Conservation (phyloP, 163 green algal genomes). For the Scenedesmus sp. region DNA sequence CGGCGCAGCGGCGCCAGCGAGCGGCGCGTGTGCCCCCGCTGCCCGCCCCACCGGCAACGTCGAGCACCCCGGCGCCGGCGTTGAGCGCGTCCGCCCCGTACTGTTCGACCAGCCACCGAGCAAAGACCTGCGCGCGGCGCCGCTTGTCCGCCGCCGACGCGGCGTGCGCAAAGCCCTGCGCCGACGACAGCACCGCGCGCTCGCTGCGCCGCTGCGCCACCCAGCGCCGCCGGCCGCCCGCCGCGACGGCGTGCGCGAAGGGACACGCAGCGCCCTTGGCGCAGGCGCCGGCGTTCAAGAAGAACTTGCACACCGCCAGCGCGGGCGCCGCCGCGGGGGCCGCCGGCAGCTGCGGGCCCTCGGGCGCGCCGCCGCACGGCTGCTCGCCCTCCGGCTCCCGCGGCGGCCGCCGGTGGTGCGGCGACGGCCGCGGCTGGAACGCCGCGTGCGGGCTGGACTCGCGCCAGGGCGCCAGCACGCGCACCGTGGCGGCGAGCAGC, state of each 20-base stretch:
- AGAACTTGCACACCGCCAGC: constrained; percentile 44
- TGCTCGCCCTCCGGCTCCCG: neutral
- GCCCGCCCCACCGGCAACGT: constrained; percentile 56
- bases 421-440: constrained; percentile 5
- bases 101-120: constrained; percentile 54
- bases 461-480: neutral
- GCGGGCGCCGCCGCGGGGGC: neutral
- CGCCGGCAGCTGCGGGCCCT: neutral
- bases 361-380: neutral
- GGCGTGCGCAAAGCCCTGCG: constrained; percentile 31
- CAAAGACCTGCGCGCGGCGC: constrained; percentile 51
- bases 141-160: constrained; percentile 43
- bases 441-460: neutral
- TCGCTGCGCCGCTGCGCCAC: too few species aligned
- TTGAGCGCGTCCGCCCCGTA: constrained; percentile 51
- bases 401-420: neutral
- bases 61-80: constrained; percentile 57
- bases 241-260: neutral
- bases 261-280: constrained; percentile 41
- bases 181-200: constrained; percentile 16
- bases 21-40: neutral
- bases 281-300: constrained; percentile 34
- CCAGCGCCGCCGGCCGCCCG: neutral
- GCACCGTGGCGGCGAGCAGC: neutral
- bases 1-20: neutral